Base-by-base conservation (phyloP, 2,329 filamentous ascomycete genomes). In the Colletotrichum sp. region DNA sequence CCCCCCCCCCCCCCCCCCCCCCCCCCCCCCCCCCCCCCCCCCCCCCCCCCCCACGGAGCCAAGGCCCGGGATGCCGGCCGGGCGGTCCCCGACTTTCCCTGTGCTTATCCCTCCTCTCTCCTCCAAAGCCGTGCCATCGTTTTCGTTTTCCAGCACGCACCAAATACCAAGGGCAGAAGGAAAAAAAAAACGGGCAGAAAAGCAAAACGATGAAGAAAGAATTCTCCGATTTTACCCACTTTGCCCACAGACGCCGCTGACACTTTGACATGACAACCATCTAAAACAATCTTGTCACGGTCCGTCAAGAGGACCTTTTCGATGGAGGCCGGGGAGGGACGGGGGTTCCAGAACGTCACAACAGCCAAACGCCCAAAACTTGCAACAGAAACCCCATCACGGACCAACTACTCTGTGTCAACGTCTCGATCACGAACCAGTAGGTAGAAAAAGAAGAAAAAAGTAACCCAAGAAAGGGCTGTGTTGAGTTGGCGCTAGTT, bases 401-500 rank as follows among this genome's bases (percentile, higher is more conserved):
- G 10, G 43, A 52, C 43, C 43, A 52, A 21, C n/a, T 21, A 52
- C 43, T 18, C n/a, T 21, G 43, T 52, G 43, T 52, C 43, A 52
- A 52, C 43, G n/a, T 52, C 43, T 52, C 10, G n/a, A 52, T 21
- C 43, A 52, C 43, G 43, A 52, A 52, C 43, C 43, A 21, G 43
- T 21, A 4, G 43, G 70, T 59, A 30, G 55, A 3, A 59, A 30
- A 59, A 16, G 28, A 59, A 28, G 16, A 13, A 24, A 18, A 59
- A 59, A 5, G 8, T 9, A 16, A 18, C 26, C 26, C 3, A 7
- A 77, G 64, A 67, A 81, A 78, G 21, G 43, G n/a, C 43, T 52
- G 43, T 52, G 43, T 52, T 52, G 43, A 52, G 43, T 52, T 52
- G 43, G 43, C 43, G 43, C 43, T 52, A 52, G 43, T 21, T 52